phyloP scores from a whole-genome alignment of 768 basidiomycete species.

The Boletus huronensis region DNA sequence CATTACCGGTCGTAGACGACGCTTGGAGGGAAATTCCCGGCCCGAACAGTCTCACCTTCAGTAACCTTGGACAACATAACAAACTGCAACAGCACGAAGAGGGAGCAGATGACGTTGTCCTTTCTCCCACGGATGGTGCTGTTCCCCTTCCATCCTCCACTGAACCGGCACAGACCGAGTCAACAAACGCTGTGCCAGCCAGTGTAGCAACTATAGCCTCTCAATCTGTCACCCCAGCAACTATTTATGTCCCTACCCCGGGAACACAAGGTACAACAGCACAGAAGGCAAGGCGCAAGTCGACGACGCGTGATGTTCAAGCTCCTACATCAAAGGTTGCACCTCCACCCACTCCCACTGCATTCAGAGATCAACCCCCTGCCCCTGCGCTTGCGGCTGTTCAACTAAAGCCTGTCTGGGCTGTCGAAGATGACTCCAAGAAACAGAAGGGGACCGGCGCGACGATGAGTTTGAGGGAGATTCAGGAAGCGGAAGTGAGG shows the following conservation, averaged over 20 bases:
- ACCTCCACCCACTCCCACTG: conserved; percentile 4
- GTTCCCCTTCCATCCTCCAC: conserved; percentile 12
- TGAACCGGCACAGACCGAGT: conserved; percentile 14
- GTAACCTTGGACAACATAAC: conserved; percentile 58
- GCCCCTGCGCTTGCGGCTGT: conserved; percentile 17
- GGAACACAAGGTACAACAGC: conserved; percentile 19
- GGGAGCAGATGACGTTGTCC: conserved; percentile 11
- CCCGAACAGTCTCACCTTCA: conserved; percentile 52
- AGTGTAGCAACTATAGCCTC: neutral
- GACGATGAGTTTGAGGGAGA: conserved; percentile 80
- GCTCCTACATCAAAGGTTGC: conserved; percentile 18
- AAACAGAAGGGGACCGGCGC: conserved; percentile 43
- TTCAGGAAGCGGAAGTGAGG: conserved; percentile 90
- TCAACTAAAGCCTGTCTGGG: conserved; percentile 57
- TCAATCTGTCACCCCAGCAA: conserved; percentile 9
- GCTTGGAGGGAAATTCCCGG: conserved; percentile 44
- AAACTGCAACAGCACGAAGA: conserved; percentile 44
- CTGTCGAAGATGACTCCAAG: conserved; percentile 64
- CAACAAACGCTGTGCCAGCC: conserved; percentile 6
- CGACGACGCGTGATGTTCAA: conserved; percentile 26
- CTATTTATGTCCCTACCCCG: conserved; percentile 10
- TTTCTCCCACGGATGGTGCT: conserved; percentile 18
- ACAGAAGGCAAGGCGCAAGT: conserved; percentile 28
- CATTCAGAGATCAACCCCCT: conserved; percentile 24
- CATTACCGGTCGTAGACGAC: conserved; percentile 44